Base-by-base conservation (phyloP, 73 alveolate species). In the Paramecium octaurelia region DNA sequence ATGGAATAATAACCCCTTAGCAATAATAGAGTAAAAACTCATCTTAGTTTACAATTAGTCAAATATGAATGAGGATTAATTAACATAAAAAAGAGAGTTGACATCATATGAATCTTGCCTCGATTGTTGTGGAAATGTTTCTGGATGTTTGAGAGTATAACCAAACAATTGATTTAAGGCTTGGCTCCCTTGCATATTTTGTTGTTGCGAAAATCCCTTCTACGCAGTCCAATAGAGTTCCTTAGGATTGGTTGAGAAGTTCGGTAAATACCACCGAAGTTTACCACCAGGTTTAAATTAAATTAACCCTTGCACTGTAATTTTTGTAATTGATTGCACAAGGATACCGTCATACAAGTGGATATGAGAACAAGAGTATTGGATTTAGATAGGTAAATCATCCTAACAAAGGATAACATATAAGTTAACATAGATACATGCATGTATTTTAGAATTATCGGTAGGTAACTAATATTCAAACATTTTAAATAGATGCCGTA, bases 161-260 rank as follows among this genome's bases (percentile, higher is more conserved):
- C 40, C 9, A 35, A 29, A 73, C 36, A 36, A 73, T 36, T 40
- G 16, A 35, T 12, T 73, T 23, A 31, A 73, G 87, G 91, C 91
- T 40, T 80, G 91, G 91, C 34, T 80, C 16, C 91, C 91, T 10
- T 80, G 91, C 23, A 80, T 80, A 44, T 80, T 40, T 24, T 80
- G 70, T 46, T 80, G 91, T 80, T 80, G 91, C 27, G 91, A 80
- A 27, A 80, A 80, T 80, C 91, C 91, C 14, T 80, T 80, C 75
- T 80, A 80, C 46, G 91, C 91, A 31, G 91, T 80, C 43, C 34
- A 80, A 42, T 18, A 80, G 35, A 31, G 64, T 64, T 24, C 46
- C 11, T 0, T 80, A 3, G 91, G 91, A 18, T 24, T 80, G 24
- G 91, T 80, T 11, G 91, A 80, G 29, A 80, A 80, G 75, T 80